Conservation (phyloP, 2,329 filamentous ascomycete genomes). For the Diplodia mutila region DNA sequence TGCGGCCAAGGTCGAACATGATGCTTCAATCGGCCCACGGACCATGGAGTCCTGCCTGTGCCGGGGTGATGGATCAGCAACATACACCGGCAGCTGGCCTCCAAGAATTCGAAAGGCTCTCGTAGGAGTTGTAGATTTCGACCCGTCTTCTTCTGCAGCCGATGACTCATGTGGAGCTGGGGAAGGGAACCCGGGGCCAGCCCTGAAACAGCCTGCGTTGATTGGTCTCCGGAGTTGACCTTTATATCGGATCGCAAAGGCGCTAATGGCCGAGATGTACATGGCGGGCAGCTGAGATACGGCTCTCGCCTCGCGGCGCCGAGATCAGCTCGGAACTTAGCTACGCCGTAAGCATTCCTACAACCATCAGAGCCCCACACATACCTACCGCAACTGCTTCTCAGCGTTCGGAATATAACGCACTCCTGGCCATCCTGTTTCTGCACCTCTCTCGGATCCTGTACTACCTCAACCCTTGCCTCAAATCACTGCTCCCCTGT, state of each 20-base stretch:
- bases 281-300: conserved; percentile 8
- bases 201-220: neutral
- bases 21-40: neutral
- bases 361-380: too few species aligned
- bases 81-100: too few species aligned
- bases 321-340: neutral
- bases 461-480: neutral
- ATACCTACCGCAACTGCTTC: neutral
- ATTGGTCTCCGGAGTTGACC: conserved; percentile 1
- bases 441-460: neutral
- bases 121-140: neutral
- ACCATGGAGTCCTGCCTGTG: neutral
- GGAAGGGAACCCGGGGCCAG: neutral
- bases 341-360: neutral
- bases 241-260: neutral
- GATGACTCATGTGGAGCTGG: conserved; percentile 10
- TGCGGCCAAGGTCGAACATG: too few species aligned
- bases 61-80: too few species aligned
- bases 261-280: neutral
- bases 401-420: neutral
- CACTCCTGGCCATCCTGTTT: neutral
- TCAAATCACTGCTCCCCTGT: neutral
- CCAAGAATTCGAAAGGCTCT: neutral
- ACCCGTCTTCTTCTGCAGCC: conserved; percentile 1
- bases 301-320: neutral